Evolutionary conservation across 2,329 filamentous ascomycete species (phyloP), one percentile per base, ranked within the genome.

Genomic region (Colletotrichum sidae): DNA sequence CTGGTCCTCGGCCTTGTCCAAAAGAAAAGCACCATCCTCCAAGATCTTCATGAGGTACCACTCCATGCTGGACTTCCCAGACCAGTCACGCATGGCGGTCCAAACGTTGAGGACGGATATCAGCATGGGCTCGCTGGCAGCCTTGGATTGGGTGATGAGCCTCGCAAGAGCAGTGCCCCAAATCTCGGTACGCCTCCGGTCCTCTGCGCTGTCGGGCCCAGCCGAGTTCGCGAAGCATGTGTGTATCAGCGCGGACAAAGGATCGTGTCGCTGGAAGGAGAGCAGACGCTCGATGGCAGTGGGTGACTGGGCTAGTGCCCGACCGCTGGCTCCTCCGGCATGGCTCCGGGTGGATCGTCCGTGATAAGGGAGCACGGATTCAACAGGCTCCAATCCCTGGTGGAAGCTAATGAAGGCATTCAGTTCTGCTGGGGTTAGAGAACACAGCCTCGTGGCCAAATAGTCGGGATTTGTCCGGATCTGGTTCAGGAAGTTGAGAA

Each of bases 41-140:
- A 99, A 86, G 66, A 96, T 93, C 75, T 96, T 92, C 92, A 97
- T 96, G 11, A 99, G 86, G 76, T 95, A 98, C 79, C 93, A 92
- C 79, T 97, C 94, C 83, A 99, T 89, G 69, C 94, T 96, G 70
- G 90, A 88, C 72, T 91, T 94, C 62, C 93, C 93, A 45, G 93
- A 92, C 94, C 95, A 98, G 77, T 94, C 90, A 68, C 92, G 89
- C 85, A 94, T 92, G 60, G 89, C 85, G 55, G 92, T 90, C 92
- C 94, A 98, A 61, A 93, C 90, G 76, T 96, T 94, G 55, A 99
- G 85, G 39, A 97, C 88, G 52, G 92, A 90, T 68, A 92, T 90
- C 63, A 97, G 85, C 61, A 97, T 91, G 61, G 92, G 90, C 74
- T 96, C 92, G 69, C 90, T 90, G 59, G 89, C 92, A 38, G 88